Evolutionary conservation across 345 rosid genomes (phyloP).

Genomic region (Arabis hirsuta): DNA sequence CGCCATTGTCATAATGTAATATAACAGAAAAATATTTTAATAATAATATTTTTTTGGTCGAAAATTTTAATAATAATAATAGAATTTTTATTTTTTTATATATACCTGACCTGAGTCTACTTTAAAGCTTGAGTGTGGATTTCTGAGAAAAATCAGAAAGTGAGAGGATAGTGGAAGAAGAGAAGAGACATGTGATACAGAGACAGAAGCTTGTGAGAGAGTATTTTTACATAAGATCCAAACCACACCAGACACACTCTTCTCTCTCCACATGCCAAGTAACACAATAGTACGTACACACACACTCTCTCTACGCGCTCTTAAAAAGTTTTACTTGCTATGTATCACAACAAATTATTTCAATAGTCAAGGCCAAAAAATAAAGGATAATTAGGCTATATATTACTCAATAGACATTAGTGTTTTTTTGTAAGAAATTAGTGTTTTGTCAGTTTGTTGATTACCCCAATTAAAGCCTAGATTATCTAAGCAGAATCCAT

Average conservation of each 20-base stretch:
- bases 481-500: too few relatives aligned
- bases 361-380: not conserved
- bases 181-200: conserved; percentile 41
- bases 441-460: too few relatives aligned
- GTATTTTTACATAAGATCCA: conserved; percentile 37
- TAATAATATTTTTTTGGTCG: too few relatives aligned
- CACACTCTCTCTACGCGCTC: conserved; percentile 16
- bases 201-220: conserved; percentile 29
- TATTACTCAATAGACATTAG: too few relatives aligned
- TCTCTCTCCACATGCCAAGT: conserved; percentile 34
- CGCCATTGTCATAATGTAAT: conserved; percentile 4
- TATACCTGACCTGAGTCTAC: not conserved
- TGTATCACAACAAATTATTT: not conserved
- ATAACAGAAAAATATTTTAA: not conserved
- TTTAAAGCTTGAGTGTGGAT: conserved; percentile 20
- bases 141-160: conserved; percentile 30
- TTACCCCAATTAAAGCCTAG: not conserved
- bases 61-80: too few relatives aligned
- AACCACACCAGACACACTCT: conserved; percentile 31
- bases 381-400: too few relatives aligned
- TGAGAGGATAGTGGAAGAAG: conserved; percentile 39
- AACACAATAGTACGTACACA: not conserved
- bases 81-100: too few relatives aligned
- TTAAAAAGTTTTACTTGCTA: too few relatives aligned
- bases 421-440: too few relatives aligned